Conservation (phyloP, 805 yeast genomes). For the Monosporozyma aquatica region DNA sequence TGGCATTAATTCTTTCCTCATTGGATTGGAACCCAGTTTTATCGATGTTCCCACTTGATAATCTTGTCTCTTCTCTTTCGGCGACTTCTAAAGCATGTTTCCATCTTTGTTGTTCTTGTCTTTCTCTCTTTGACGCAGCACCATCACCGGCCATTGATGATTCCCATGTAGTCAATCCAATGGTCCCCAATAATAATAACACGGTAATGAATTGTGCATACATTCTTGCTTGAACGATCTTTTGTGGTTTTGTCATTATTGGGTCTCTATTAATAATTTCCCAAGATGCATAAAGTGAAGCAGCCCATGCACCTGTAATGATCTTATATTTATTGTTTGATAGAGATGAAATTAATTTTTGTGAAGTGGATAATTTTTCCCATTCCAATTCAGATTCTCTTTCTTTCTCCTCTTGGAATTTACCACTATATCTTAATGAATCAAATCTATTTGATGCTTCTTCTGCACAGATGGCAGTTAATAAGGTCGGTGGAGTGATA, state of each 20-base stretch:
- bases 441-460: constrained; percentile 62
- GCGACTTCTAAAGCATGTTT: constrained; percentile 37
- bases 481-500: constrained; percentile 57
- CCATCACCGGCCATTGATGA: constrained; percentile 39
- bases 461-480: constrained; percentile 60
- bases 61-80: constrained; percentile 28
- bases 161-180: constrained; percentile 58
- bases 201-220: constrained; percentile 82
- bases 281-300: constrained; percentile 75
- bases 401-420: constrained; percentile 25
- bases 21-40: constrained; percentile 22
- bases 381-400: constrained; percentile 44
- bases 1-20: constrained; percentile 33
- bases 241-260: constrained; percentile 66
- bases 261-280: constrained; percentile 61
- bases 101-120: constrained; percentile 37
- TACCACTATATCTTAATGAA: constrained; percentile 44
- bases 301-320: constrained; percentile 71
- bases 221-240: constrained; percentile 82
- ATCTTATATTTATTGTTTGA: constrained; percentile 54
- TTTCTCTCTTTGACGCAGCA: constrained; percentile 7
- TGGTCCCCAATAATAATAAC: constrained; percentile 55
- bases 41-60: background rate
- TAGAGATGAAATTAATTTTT: constrained; percentile 42
- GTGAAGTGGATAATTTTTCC: constrained; percentile 39